Base-by-base conservation (phyloP, 345 rosid species). In the Fremontodendron californicum region DNA sequence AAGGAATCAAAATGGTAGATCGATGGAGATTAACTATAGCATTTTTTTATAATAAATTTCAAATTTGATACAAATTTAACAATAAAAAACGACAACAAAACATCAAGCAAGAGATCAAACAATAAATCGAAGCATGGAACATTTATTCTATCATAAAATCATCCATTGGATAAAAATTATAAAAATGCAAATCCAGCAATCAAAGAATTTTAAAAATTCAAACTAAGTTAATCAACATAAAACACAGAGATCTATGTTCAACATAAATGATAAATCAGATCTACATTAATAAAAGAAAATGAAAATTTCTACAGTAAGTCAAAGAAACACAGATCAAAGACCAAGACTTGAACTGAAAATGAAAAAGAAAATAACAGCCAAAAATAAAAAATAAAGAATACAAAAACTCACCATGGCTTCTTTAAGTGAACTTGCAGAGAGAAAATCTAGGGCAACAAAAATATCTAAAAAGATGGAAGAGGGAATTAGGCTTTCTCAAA, bases 1-100 rank as follows among this genome's bases (percentile, higher is more conserved):
- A 18, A 27, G 58, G 58, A 70, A 70, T 15, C 74, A 48, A 29
- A 29, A 70, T 46, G 58, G 42, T 40, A 48, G 58, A 70, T 70
- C 74, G 23, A 70, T 3, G 58, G n/a, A 16, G 58, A 70, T 48
- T 46, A 46, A 70, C 57, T 46, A 0, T 5, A 23, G 4, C 49
- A 67, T 23, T 67, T 15, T 5, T 21, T 18, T 5, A 66, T 5
- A 21, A 12, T 42, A 42, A 68, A 15, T 25, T 45, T 25, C 12
- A 39, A 23, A 9, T 18, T 64, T 3, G 33, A 42, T 66, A 40
- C 51, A 42, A 66, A 43, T 4, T 40, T n/a, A 39, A 62, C 71
- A 45, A 69, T 69, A 12, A 23, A 27, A 25, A 45, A 68, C 37
- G 21, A 8, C 6, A 25, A 69, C 10, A 68, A 2, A 13, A 21